These are phyloP conservation scores for Ophiostoma tasmaniense DNA, from an alignment of 2,329 filamentous ascomycete species.

Conservation along the genomic window DNA sequence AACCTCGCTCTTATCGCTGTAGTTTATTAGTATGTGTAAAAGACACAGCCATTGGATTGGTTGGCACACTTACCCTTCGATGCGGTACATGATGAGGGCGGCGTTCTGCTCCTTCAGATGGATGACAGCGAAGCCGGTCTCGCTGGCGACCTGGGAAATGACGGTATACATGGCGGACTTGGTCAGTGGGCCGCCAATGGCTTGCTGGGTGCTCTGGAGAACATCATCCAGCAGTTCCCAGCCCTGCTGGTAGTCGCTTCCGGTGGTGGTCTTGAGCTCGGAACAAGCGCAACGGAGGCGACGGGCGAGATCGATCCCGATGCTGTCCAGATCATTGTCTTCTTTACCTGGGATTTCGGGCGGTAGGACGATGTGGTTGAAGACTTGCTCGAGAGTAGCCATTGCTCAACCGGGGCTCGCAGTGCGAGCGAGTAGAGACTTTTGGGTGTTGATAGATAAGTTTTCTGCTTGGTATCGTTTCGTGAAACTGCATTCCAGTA, in stretches of 20 bases:
- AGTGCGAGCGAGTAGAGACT: neutral
- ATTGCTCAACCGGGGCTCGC: neutral
- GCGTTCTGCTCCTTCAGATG: constrained; percentile 26
- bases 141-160: neutral
- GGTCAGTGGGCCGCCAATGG: neutral
- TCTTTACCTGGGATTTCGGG: constrained; percentile 12
- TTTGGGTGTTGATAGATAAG: neutral
- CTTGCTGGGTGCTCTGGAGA: neutral
- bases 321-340: neutral
- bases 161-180: neutral
- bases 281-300: constrained; percentile 9
- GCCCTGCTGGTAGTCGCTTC: neutral
- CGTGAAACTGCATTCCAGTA: neutral
- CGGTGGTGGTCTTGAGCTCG: neutral
- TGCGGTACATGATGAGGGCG: constrained; percentile 26
- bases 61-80: neutral
- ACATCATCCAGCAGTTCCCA: constrained; percentile 6
- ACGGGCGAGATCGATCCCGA: constrained; percentile 7
- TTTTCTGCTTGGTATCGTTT: neutral
- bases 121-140: constrained; percentile 8
- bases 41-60: neutral
- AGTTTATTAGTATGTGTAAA: neutral
- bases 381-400: constrained; percentile 2
- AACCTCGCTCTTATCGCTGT: constrained; percentile 12
- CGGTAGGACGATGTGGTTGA: constrained; percentile 20